phyloP scores from a whole-genome alignment of 495 filamentous ascomycete genomes.

The Aspergillus homomorphus region DNA sequence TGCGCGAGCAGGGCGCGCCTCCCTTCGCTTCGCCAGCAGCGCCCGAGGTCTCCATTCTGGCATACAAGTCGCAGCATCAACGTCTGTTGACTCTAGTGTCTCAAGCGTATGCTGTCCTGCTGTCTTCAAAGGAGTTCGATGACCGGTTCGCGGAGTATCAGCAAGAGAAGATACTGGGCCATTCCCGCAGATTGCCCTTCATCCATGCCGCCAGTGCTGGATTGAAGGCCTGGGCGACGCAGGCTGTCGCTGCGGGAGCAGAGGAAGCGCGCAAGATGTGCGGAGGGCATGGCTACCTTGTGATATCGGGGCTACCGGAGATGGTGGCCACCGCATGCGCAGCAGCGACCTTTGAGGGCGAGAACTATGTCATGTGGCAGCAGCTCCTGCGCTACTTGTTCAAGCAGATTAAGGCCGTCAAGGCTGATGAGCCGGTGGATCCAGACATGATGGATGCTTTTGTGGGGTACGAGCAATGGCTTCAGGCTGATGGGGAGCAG shows the following conservation, averaged over 20 bases:
- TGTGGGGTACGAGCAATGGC: too few species aligned
- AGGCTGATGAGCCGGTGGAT: too few species aligned
- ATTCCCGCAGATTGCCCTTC: neutral
- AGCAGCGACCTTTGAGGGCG: slow-evolving; percentile 40
- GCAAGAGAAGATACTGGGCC: slow-evolving; percentile 4
- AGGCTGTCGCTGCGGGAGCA: neutral
- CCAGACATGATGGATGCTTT: too few species aligned
- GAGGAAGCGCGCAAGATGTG: slow-evolving; percentile 17
- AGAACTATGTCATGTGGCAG: slow-evolving; percentile 43
- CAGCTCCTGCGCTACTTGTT: slow-evolving; percentile 36
- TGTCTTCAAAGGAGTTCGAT: slow-evolving; percentile 40
- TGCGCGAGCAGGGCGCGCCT: slow-evolving; percentile 33
- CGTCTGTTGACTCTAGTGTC: slow-evolving; percentile 47
- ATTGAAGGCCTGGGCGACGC: neutral
- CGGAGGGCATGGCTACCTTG: slow-evolving; percentile 40
- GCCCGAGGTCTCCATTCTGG: slow-evolving; percentile 44
- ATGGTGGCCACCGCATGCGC: slow-evolving; percentile 33
- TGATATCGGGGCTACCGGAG: slow-evolving; percentile 31
- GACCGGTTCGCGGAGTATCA: slow-evolving; percentile 36
- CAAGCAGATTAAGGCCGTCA: slow-evolving; percentile 12
- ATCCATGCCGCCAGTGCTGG: neutral
- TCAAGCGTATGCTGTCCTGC: slow-evolving; percentile 44
- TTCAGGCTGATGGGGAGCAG: too few species aligned
- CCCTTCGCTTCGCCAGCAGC: too few species aligned
- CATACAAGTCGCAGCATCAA: slow-evolving; percentile 50